Conservation (phyloP, 139 green algal genomes). For the Raphidocelis subcapitata region DNA sequence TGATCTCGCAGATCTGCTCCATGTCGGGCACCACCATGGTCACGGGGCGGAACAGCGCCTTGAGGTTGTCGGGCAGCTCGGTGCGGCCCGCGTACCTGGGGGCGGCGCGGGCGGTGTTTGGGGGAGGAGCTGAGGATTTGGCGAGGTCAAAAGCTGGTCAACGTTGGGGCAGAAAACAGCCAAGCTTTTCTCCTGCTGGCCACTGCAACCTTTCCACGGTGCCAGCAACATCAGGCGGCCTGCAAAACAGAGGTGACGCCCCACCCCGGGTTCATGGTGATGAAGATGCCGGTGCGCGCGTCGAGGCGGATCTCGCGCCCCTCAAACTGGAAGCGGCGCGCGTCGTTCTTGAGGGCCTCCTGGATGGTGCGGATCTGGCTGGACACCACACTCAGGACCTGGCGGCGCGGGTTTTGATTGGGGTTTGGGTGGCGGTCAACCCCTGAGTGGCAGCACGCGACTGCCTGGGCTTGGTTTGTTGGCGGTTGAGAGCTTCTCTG, state of each 20-base stretch:
- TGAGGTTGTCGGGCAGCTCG: conserved; percentile 84
- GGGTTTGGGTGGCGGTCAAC: too few species aligned
- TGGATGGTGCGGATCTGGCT: conserved; percentile 71
- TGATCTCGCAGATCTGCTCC: conserved; percentile 89
- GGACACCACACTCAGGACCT: conserved; percentile 50
- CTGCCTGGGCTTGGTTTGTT: too few species aligned
- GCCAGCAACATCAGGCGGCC: not conserved
- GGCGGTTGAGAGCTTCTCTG: too few species aligned
- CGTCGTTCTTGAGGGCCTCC: conserved; percentile 85
- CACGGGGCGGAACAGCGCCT: conserved; percentile 83
- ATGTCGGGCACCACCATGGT: conserved; percentile 86
- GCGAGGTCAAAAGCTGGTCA: too few species aligned
- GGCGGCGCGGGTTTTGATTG: too few species aligned
- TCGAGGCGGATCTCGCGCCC: conserved; percentile 75
- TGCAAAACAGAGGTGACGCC: conserved; percentile 34
- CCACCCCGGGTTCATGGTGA: conserved; percentile 86
- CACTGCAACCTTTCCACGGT: too few species aligned
- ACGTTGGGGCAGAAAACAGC: not conserved
- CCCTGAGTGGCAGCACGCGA: too few species aligned
- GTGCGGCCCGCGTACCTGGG: conserved; percentile 62
- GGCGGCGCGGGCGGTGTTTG: too few species aligned
- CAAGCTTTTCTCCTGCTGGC: conserved; percentile 1
- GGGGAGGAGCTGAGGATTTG: too few species aligned
- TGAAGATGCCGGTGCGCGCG: conserved; percentile 73
- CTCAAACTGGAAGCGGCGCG: conserved; percentile 84